A percentile compares a stretch with the other conserved stretches of the same genome.
Conservation (phyloP, 163 green algal species). For the Scenedesmus sp. region DNA sequence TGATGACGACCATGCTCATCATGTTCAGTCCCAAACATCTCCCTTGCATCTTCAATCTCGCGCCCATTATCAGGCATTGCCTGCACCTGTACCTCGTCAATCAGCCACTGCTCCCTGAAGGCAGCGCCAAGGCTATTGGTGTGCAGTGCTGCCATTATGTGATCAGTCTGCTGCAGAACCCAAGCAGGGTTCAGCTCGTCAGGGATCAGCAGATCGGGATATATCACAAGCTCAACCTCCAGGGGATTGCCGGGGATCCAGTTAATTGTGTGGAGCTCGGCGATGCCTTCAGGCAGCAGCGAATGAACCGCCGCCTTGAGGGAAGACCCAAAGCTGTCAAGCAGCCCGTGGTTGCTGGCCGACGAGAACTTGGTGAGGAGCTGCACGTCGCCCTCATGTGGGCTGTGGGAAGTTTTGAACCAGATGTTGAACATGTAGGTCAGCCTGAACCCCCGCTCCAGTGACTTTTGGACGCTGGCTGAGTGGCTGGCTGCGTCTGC, state of each 20-base stretch:
- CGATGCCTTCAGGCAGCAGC: slow-evolving; percentile 1
- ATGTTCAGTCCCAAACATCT: slow-evolving; percentile 5
- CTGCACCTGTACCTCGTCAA: slow-evolving; percentile 1
- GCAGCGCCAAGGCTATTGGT: not conserved
- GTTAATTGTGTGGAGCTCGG: not conserved
- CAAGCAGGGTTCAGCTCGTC: slow-evolving; percentile 17
- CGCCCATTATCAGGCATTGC: not conserved
- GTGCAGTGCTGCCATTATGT: not conserved
- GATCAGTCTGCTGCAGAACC: not conserved
- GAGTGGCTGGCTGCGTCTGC: not conserved
- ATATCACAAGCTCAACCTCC: slow-evolving; percentile 10
- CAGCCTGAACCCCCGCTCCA: slow-evolving; percentile 10
- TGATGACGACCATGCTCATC: not conserved
- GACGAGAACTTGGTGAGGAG: slow-evolving; percentile 11
- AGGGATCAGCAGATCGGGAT: slow-evolving; percentile 27
- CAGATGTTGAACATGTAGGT: slow-evolving; percentile 12
- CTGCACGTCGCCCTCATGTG: not conserved
- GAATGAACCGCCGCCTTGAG: not conserved
- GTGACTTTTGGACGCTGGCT: not conserved
- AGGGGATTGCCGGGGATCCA: not conserved
- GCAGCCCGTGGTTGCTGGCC: not conserved
- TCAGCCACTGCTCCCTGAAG: not conserved
- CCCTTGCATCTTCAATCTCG: not conserved
- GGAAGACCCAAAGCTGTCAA: slow-evolving; percentile 6
- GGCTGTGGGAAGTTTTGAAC: not conserved